Evolutionary conservation across 2,329 filamentous ascomycete species (phyloP), one percentile per base, ranked within the genome.

Genomic region (Xylaria hypoxylon): DNA sequence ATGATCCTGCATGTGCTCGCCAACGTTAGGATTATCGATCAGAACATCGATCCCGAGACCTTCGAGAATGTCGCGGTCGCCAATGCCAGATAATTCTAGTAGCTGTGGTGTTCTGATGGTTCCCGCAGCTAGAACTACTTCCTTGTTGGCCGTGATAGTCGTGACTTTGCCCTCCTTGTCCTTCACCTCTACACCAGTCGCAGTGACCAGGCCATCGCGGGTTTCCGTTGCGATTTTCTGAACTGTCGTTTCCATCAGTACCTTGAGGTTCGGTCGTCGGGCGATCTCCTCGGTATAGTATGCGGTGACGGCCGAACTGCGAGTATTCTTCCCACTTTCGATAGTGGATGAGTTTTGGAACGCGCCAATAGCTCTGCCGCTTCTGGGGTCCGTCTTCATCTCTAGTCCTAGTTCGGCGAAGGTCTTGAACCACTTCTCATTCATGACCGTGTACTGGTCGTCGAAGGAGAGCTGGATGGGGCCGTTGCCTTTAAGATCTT

Each of bases 1-100:
- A 60, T 85, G 82, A 67, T 85, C 82, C 66, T 84, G 82, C 64
- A 84, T 77, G 62, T 83, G 78, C 62, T 80, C 77, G 24, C 83
- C 83, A 2, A 85, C 82, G 58, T 80, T 78, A 19, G 80, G 76
- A 47, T 83, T 79, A 48, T 82, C 77, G 26, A 83, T 74, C 2
- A 81, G 64, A 50, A 71, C 69, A 3, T 69, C 58, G 55, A 70
- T 70, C 0, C 67, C 69, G 40, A 69, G 64, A 24, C 62, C 40
- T 47, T 70, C 64, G 2, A 87, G 80, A 3, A 85, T 71, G 13
- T 77, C 73, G 13, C 77, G 74, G 50, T 79, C 76, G 42, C 79
- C 80, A 24, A 81, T 76, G 5, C 79, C 79, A 0, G 78, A 80
- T 6, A 78, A 64, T 62, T 79, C 76, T 8, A 80, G 71, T 2